phyloP scores from a whole-genome alignment of 768 basidiomycete genomes.

The Dioszegia aurantiaca region DNA sequence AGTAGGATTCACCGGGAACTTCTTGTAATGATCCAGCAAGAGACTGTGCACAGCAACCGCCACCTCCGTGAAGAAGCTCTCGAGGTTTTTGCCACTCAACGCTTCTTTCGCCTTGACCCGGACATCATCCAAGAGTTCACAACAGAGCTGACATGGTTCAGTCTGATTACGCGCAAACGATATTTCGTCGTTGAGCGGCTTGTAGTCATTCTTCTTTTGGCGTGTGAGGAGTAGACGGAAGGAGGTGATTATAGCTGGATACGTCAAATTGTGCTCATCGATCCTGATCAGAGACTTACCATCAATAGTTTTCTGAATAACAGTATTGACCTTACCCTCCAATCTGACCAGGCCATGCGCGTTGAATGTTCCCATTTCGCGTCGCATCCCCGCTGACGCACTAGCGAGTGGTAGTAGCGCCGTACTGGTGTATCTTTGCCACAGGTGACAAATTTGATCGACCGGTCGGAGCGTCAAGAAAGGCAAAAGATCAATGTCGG shows the following conservation, averaged over 20 bases:
- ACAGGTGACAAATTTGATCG: slow-evolving; percentile 88
- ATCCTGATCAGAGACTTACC: slow-evolving; percentile 56
- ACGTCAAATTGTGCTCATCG: neutral
- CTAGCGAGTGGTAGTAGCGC: slow-evolving; percentile 81
- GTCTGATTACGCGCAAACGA: slow-evolving; percentile 93
- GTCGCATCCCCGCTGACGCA: slow-evolving; percentile 65
- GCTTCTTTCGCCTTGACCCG: slow-evolving; percentile 70
- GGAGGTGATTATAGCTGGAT: slow-evolving; percentile 69
- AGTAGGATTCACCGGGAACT: slow-evolving; percentile 93
- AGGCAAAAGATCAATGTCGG: slow-evolving; percentile 73
- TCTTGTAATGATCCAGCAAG: slow-evolving; percentile 88
- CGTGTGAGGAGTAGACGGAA: slow-evolving; percentile 72
- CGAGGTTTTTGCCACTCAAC: slow-evolving; percentile 87
- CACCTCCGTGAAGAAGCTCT: slow-evolving; percentile 86
- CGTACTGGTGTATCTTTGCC: slow-evolving; percentile 92
- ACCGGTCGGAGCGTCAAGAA: slow-evolving; percentile 66
- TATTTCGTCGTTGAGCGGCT: slow-evolving; percentile 90
- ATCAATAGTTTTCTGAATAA: slow-evolving; percentile 79
- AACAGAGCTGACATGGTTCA: slow-evolving; percentile 82
- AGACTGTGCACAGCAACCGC: slow-evolving; percentile 92
- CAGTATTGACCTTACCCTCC: slow-evolving; percentile 74
- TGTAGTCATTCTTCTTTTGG: slow-evolving; percentile 95
- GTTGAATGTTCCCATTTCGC: slow-evolving; percentile 91
- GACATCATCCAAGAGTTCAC: slow-evolving; percentile 78
- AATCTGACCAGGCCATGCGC: slow-evolving; percentile 79